Evolutionary conservation across 1,139 yeast species (phyloP), one percentile per base, ranked within the genome.

Genomic region (Hemisphaericaspora subhashii): DNA sequence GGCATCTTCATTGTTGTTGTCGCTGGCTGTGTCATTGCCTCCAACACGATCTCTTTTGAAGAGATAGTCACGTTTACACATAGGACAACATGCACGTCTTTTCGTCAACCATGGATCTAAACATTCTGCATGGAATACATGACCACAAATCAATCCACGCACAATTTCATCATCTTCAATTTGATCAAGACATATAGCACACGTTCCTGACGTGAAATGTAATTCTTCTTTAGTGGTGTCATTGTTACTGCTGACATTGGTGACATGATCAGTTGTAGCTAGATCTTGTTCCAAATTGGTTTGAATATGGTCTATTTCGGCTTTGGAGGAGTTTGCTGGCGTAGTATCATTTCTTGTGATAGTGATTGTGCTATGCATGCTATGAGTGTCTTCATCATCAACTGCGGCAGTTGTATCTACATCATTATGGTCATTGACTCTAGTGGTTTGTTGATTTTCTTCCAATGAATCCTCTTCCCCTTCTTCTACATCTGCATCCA

Each of bases 101-200:
- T 77, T 76, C 3, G 81, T 81, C 36, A 87, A 65, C 95, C 95
- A 86, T 1, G 92, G 92, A 51, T 85, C 94, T 36, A 87, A 69
- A 60, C 96, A 87, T 18, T 74, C 81, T 9, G 83, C 72, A 55
- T 87, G 96, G 72, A 82, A 87, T 2, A 84, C 88, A 60, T 87
- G 96, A 3, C 92, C 92, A 62, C 96, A 87, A 9, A 85, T 66
- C 35, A 86, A 68, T 0, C 88, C 87, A 39, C 95, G 74, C 0
- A 86, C 89, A 1, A 61, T 55, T 37, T 84, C 90, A 9, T 74
- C 80, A 39, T 76, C 76, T 45, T 78, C 84, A 51, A 83, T 73
- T 9, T 64, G 55, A 38, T 86, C 95, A 38, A 86, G 71, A 60
- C 95, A 86, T 48, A 86, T 83, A 14, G 92, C 90, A 67, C 95